Conservation (phyloP, 768 basidiomycete species). For the Termitomyces sp. region DNA sequence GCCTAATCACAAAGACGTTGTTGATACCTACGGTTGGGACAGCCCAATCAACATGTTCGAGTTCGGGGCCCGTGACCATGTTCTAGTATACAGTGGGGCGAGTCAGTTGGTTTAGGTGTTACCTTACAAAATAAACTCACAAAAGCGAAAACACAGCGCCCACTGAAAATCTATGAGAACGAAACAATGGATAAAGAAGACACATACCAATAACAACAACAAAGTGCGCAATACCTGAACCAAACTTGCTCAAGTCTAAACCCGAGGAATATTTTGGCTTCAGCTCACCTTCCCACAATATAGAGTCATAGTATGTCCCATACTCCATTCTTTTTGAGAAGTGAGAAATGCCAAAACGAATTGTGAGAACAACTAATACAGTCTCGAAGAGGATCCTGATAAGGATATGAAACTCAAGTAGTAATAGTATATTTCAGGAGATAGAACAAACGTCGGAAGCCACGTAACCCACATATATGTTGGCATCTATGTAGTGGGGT, state of each 20-base stretch:
- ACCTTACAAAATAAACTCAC: background rate
- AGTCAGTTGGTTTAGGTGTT: background rate
- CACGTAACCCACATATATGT: slow-evolving; percentile 7
- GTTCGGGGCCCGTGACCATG: slow-evolving; percentile 1
- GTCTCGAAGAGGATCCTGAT: slow-evolving; percentile 9
- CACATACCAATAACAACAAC: slow-evolving; percentile 4
- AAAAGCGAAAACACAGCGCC: slow-evolving; percentile 6
- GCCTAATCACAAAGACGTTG: background rate
- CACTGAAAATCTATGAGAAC: background rate
- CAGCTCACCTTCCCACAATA: slow-evolving; percentile 9
- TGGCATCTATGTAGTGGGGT: background rate
- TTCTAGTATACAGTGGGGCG: background rate
- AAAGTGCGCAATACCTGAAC: slow-evolving; percentile 7
- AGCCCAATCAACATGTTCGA: background rate
- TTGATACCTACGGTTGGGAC: slow-evolving; percentile 7
- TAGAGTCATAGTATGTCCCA: slow-evolving; percentile 2
- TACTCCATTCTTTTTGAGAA: background rate
- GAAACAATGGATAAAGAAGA: background rate
- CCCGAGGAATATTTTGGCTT: background rate
- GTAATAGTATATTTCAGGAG: background rate
- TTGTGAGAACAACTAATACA: slow-evolving; percentile 1
- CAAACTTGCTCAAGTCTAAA: background rate
- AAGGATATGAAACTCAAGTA: background rate
- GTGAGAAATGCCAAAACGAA: background rate
- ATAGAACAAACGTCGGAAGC: slow-evolving; percentile 10